These are phyloP conservation scores for Phytophthora idaei DNA, from an alignment of 352 stramenopile species.

Conservation along the genomic window DNA sequence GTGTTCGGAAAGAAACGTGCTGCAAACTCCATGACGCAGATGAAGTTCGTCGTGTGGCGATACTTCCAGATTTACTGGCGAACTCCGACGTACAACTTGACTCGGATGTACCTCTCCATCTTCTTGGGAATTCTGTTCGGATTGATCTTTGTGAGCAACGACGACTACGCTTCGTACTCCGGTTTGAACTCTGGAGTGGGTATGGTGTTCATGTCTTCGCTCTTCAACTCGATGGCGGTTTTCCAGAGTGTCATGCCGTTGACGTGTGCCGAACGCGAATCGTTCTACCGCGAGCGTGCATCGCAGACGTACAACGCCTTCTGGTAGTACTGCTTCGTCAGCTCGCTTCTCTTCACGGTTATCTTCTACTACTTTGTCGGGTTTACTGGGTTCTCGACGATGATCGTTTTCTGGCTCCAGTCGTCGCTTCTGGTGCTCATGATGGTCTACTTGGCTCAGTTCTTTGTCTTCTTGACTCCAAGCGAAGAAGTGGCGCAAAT, in stretches of 20 bases:
- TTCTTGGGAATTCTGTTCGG: slow-evolving; percentile 72
- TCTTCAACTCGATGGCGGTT: slow-evolving; percentile 47
- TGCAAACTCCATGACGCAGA: slow-evolving; percentile 15
- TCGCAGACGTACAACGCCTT: slow-evolving; percentile 69
- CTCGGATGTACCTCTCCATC: slow-evolving; percentile 56
- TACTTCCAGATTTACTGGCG: slow-evolving; percentile 22
- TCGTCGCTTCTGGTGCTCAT: slow-evolving; percentile 46
- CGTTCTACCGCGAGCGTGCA: slow-evolving; percentile 86
- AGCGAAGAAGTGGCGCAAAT: slow-evolving; percentile 26
- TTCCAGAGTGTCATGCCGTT: slow-evolving; percentile 35
- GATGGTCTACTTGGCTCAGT: slow-evolving; percentile 41
- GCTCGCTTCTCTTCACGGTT: slow-evolving; percentile 8
- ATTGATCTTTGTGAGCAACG: slow-evolving; percentile 48
- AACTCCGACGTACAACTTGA: slow-evolving; percentile 61
- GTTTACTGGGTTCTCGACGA: slow-evolving; percentile 25
- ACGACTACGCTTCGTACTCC: slow-evolving; percentile 33
- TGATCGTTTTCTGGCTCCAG: slow-evolving; percentile 39
- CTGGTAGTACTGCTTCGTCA: slow-evolving; percentile 25
- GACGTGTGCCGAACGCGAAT: slow-evolving; percentile 72
- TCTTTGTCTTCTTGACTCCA: slow-evolving; percentile 13
- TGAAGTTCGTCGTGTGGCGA: slow-evolving; percentile 11
- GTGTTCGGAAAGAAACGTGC: slow-evolving; percentile 33
- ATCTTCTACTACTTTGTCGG: slow-evolving; percentile 18
- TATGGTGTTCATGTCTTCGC: slow-evolving; percentile 70
- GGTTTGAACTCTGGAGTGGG: slow-evolving; percentile 44